Base-by-base conservation (phyloP, 305 asterid genomes). In the Fraxinus paxiana region DNA sequence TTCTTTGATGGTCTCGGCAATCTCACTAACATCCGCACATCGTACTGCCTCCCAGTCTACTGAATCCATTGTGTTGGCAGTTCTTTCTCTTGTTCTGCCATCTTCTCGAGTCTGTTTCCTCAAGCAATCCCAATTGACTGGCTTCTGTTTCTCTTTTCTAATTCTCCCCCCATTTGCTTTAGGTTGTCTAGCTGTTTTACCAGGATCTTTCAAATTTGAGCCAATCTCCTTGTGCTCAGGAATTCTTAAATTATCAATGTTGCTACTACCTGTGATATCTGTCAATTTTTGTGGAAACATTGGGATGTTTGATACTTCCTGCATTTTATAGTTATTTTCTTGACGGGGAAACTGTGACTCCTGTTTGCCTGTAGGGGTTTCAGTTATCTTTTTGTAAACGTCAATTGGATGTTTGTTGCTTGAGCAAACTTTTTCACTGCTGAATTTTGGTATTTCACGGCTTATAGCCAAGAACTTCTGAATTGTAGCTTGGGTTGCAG, bases 31-130 rank as follows among this genome's bases (percentile, higher is more conserved):
- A 87, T 96, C 92, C 46, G 98, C 96, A 85, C 91, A 84, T 85
- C 97, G 91, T 35, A 96, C 91, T 67, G 98, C 93, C 41, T 96
- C 98, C 98, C 98, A 96, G 85, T 94, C 98, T 86, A 93, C 92
- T 12, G 99, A 92, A 79, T 96, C 98, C 93, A 83, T 86, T 24
- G 91, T 90, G 85, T 86, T 85, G 73, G 31, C 82, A 56, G 97
- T 88, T 85, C 85, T 90, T 75, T 87, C 92, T 82, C 90, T 91
- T 81, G 85, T 87, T 79, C 80, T 88, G 82, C 94, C 90, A 63
- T 81, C 80, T 33, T 78, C 78, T 48, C 77, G 75, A 33, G 92
- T 92, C 82, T 90, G 86, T 79, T 87, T 88, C 83, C 99, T 90
- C 80, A 96, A 85, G 71, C 37, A 82, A 84, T 96, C 99, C 99